Conservation (phyloP, 2,329 filamentous ascomycete genomes). For the Nothophoma quercina region DNA sequence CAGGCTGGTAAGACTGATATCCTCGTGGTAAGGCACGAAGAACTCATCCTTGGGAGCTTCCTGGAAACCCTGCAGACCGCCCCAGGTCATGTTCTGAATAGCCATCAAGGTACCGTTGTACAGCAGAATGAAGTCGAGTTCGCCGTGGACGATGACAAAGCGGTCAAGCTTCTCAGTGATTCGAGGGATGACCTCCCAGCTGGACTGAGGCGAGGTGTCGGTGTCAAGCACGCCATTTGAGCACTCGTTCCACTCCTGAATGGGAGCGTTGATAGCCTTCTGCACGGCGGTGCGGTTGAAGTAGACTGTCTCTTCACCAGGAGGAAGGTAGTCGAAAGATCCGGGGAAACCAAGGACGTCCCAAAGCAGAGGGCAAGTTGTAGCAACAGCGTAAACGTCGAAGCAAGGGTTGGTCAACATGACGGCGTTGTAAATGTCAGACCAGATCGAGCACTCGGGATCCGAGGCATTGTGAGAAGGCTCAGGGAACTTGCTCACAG, state of each 20-base stretch:
- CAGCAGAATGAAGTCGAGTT: slow-evolving; percentile 72
- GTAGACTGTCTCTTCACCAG: slow-evolving; percentile 70
- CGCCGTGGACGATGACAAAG: slow-evolving; percentile 77
- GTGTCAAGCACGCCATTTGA: slow-evolving; percentile 55
- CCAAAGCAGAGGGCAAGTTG: slow-evolving; percentile 74
- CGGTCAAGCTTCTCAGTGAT: slow-evolving; percentile 76
- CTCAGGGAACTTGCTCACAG: slow-evolving; percentile 65
- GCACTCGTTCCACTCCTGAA: slow-evolving; percentile 66
- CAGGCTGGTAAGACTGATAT: slow-evolving; percentile 55
- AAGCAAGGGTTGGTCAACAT: slow-evolving; percentile 76
- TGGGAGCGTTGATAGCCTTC: slow-evolving; percentile 70
- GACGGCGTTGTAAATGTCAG: slow-evolving; percentile 63
- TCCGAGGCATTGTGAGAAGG: slow-evolving; percentile 54
- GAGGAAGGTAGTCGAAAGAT: slow-evolving; percentile 63
- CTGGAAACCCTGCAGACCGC: slow-evolving; percentile 74
- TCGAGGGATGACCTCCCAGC: slow-evolving; percentile 67
- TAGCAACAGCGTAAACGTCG: slow-evolving; percentile 76
- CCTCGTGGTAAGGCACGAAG: slow-evolving; percentile 70
- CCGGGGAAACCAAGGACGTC: slow-evolving; percentile 75
- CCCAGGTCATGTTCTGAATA: slow-evolving; percentile 85
- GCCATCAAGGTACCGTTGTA: slow-evolving; percentile 73
- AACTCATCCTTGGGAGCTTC: slow-evolving; percentile 66
- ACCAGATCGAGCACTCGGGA: slow-evolving; percentile 66
- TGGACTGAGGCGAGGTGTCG: slow-evolving; percentile 64
- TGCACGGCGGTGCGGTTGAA: slow-evolving; percentile 77